Conservation (phyloP, 2,329 filamentous ascomycete species). For the Talaromyces sp. region DNA sequence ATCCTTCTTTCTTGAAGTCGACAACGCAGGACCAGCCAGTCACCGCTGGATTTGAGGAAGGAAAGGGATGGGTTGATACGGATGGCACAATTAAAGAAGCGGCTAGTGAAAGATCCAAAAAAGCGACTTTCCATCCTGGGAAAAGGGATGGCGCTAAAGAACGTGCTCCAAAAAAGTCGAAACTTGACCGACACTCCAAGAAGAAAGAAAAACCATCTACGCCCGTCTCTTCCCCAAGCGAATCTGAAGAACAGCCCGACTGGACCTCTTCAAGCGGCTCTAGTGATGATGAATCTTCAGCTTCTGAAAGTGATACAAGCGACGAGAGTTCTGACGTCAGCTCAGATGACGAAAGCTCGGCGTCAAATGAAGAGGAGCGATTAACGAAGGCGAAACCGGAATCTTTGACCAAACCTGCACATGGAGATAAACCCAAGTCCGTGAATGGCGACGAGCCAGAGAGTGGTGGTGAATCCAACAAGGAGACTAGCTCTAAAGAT, state of each 20-base stretch:
- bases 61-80: slow-evolving; percentile 82
- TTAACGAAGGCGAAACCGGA: background rate
- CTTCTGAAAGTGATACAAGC: background rate
- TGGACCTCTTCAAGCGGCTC: slow-evolving; percentile 34
- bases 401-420: background rate
- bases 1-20: slow-evolving; percentile 73
- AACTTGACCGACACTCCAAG: background rate
- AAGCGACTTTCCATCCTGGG: slow-evolving; percentile 25
- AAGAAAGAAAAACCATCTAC: background rate
- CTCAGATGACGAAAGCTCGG: background rate
- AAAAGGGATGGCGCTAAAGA: slow-evolving; percentile 23
- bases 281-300: slow-evolving; percentile 1
- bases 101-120: slow-evolving; percentile 24
- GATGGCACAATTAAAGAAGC: slow-evolving; percentile 64
- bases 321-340: background rate
- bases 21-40: slow-evolving; percentile 42
- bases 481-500: background rate
- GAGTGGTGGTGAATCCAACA: background rate
- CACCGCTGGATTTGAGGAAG: slow-evolving; percentile 69
- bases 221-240: background rate
- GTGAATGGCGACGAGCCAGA: slow-evolving; percentile 15
- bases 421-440: slow-evolving; percentile 24
- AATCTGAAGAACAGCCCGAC: slow-evolving; percentile 21
- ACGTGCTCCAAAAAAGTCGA: slow-evolving; percentile 10
- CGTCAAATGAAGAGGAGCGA: background rate